Conservation (phyloP, 257 asterid species). For the Ajuga chamaepitys region DNA sequence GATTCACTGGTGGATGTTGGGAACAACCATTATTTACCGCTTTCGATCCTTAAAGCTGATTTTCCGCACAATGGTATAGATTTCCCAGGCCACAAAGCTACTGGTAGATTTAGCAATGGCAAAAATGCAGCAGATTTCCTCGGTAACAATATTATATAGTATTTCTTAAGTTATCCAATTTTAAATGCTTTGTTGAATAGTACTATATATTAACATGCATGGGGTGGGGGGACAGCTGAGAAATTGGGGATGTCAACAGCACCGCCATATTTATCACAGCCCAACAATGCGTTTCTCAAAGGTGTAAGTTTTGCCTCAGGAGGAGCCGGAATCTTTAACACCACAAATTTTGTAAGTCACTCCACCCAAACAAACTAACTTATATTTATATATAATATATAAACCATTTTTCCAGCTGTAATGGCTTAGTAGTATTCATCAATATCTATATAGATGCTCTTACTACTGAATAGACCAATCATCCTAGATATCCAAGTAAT, state of each 20-base stretch:
- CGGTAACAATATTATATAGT: constrained; percentile 24
- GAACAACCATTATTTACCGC: constrained; percentile 48
- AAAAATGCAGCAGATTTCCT: constrained; percentile 73
- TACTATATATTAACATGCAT: too few species aligned
- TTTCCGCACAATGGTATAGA: constrained; percentile 66
- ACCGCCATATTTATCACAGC: constrained; percentile 62
- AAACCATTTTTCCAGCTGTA: too few species aligned
- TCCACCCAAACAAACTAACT: too few species aligned
- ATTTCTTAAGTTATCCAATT: too few species aligned
- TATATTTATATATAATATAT: too few species aligned
- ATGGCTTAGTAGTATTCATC: too few species aligned
- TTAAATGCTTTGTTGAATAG: too few species aligned
- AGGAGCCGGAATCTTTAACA: constrained; percentile 71
- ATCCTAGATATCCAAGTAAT: too few species aligned
- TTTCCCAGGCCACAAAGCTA: constrained; percentile 39
- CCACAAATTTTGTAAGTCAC: constrained; percentile 42
- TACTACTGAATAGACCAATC: too few species aligned
- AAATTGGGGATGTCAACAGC: constrained; percentile 58
- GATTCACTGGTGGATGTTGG: constrained; percentile 84
- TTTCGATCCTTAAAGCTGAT: constrained; percentile 49
- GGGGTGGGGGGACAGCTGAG: constrained; percentile 34
- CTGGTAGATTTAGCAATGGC: constrained; percentile 86
- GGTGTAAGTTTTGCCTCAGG: constrained; percentile 90
- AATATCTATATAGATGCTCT: too few species aligned
- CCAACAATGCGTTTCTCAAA: constrained; percentile 25